Base-by-base conservation (phyloP, 2,329 filamentous ascomycete genomes). In the Tolypocladium endophyticum region DNA sequence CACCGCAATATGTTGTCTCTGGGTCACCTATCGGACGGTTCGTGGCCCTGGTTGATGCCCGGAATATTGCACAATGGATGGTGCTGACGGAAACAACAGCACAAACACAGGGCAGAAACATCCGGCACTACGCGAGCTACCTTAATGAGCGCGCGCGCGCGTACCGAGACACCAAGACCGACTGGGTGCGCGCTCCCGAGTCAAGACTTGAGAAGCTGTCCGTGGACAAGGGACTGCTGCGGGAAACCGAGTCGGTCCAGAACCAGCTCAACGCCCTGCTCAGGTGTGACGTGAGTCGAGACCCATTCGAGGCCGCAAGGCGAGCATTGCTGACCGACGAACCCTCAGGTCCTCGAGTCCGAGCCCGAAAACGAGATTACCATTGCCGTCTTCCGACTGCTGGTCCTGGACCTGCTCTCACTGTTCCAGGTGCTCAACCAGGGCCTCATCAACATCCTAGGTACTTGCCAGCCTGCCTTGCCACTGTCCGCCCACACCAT, bases 331-430 rank as follows among this genome's bases (percentile, higher is more conserved):
- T 16, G 7, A 28, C 55, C 47, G 12, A 57, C 57, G 50, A 30
- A 61, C 28, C 25, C 38, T 47, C 69, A 92, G 90, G 85, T 97
- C 57, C 83, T 97, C 70, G 87, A 91, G 57, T 85, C 87, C 64
- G 94, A 97, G 67, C 86, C 89, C 9, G 92, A 97, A 71, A 99
- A 97, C 70, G 94, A 99, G 73, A 97, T 99, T 66, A 95, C 92
- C 12, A 82, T 97, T 65, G 95, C 91, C 12, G 92, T 95, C 35
- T 99, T 97, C 71, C 85, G 94, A 61, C 79, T 99, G 63, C 79
- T 99, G 58, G 95, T 96, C 25, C 80, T 96, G 68, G 94, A 99
- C 73, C 79, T 99, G 43, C 76, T 99, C 62, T 87, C 90, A 18
- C 79, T 99, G 59, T 99, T 96, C 77, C 92, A 96, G 69, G 90